Percentiles rank a stretch among this genome's conserved stretches.
phyloP scores from a whole-genome alignment of 2,329 filamentous ascomycete genomes.

The Monilinia aucupariae region DNA sequence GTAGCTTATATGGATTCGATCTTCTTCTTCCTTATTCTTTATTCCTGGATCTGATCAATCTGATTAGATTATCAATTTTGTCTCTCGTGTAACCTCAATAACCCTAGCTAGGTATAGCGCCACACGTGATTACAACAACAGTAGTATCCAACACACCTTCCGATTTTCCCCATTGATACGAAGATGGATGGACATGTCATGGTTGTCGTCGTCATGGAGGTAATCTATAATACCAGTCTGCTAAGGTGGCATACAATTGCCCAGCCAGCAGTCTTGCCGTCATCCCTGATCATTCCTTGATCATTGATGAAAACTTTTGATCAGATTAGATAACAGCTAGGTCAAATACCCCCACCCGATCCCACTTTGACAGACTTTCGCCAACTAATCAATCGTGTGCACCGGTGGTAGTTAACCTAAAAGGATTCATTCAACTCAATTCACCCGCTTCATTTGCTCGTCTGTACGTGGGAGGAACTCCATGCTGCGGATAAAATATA shows the following conservation, averaged over 20 bases:
- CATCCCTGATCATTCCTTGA: not conserved
- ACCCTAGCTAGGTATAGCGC: too few species aligned
- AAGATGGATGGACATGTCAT: not conserved
- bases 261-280: not conserved
- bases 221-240: too few species aligned
- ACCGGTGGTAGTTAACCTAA: not conserved
- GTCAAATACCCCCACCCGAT: not conserved
- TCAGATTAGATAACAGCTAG: conserved; percentile 14
- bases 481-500: not conserved
- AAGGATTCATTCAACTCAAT: not conserved
- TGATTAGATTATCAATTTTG: conserved; percentile 13
- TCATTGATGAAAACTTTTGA: conserved; percentile 11
- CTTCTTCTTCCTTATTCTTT: too few species aligned
- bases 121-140: too few species aligned
- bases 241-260: too few species aligned
- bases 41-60: not conserved
- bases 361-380: not conserved
- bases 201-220: too few species aligned
- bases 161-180: not conserved
- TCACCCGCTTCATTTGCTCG: not conserved
- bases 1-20: too few species aligned
- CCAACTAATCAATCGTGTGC: conserved; percentile 5
- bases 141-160: not conserved
- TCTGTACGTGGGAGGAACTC: not conserved
- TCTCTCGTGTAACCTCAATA: too few species aligned